Evolutionary conservation across 1,284 basidiomycete genomes (phyloP).

Genomic region (Meira miltonrushii): DNA sequence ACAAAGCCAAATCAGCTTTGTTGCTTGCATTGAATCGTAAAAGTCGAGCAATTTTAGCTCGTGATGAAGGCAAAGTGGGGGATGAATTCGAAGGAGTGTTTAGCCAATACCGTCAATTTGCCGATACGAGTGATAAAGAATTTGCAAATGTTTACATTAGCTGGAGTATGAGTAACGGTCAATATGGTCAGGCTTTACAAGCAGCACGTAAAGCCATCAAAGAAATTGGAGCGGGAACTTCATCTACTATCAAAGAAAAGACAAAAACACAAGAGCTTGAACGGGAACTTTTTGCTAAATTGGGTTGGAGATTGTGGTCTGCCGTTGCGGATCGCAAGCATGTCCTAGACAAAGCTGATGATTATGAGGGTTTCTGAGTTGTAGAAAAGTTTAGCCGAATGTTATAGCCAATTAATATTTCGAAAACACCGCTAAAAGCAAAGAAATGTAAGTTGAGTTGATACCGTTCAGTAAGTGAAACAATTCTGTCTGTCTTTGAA

Average conservation of each 20-base stretch:
- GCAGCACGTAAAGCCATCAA: conserved; percentile 39
- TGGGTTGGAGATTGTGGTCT: conserved; percentile 22
- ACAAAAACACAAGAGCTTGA: conserved; percentile 33
- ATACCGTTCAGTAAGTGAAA: too few species aligned
- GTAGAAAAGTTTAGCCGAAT: too few species aligned
- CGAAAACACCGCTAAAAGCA: too few species aligned
- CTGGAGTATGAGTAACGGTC: conserved; percentile 36
- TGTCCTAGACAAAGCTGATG: conserved; percentile 8
- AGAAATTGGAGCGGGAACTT: conserved; percentile 37
- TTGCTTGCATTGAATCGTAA: conserved; percentile 43
- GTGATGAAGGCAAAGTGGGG: conserved; percentile 16
- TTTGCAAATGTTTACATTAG: conserved; percentile 35
- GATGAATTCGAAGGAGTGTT: conserved; percentile 20
- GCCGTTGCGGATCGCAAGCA: conserved; percentile 8
- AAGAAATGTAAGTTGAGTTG: too few species aligned
- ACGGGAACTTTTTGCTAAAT: conserved; percentile 17
- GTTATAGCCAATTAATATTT: too few species aligned
- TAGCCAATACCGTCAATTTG: conserved; percentile 8
- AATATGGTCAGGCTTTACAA: conserved; percentile 41
- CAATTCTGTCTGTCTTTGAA: too few species aligned
- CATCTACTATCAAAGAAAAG: conserved; percentile 33
- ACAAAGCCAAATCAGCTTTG: conserved; percentile 43
- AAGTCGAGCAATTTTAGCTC: conserved; percentile 28
- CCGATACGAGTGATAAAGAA: conserved; percentile 34
- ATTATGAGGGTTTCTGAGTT: conserved; percentile 18